Conservation (phyloP, 2,329 filamentous ascomycete species). For the Mollisiaceae sp. region DNA sequence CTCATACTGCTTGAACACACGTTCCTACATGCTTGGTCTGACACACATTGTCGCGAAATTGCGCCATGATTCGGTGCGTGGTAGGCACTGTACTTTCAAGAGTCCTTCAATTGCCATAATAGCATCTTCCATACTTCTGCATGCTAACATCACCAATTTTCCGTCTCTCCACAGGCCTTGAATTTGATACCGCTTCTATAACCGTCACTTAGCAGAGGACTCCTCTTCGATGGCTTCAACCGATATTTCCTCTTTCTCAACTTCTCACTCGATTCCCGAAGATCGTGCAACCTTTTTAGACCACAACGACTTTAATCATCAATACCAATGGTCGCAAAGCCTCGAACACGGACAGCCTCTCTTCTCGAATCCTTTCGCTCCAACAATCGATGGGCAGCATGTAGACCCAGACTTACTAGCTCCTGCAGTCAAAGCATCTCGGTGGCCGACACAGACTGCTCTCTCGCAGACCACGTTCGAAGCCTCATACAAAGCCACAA, state of each 20-base stretch:
- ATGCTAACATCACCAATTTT: not conserved
- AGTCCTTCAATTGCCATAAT: not conserved
- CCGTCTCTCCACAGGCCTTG: no score
- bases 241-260: not conserved
- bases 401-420: not conserved
- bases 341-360: not conserved
- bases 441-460: not conserved
- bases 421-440: not conserved
- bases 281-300: not conserved
- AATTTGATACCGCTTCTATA: not conserved
- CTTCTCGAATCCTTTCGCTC: not conserved
- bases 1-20: not conserved
- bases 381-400: not conserved
- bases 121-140: not conserved
- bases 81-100: not conserved
- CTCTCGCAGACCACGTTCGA: not conserved
- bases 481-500: not conserved
- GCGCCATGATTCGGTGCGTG: slow-evolving; percentile 9
- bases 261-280: not conserved
- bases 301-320: not conserved
- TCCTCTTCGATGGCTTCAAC: not conserved
- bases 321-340: not conserved
- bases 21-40: not conserved
- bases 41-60: slow-evolving; percentile 8
- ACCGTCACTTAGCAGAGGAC: not conserved